Conservation (phyloP, 163 green algal species). For the Chlorella variabilis region DNA sequence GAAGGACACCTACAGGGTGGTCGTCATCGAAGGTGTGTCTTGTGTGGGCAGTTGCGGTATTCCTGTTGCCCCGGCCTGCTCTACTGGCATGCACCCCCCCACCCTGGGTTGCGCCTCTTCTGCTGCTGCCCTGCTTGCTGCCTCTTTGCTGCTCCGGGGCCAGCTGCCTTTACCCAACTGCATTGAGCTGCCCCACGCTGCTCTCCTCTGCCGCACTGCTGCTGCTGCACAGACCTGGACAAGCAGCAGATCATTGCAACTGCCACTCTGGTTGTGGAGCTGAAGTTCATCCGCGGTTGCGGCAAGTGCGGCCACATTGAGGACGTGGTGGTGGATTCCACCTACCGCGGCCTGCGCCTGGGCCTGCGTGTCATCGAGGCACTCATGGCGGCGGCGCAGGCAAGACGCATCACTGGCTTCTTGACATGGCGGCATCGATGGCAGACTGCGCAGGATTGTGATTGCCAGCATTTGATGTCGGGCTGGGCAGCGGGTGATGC, state of each 20-base stretch:
- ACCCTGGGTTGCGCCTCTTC: neutral
- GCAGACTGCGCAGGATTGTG: too few relatives aligned
- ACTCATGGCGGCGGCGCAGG: constrained; percentile 47
- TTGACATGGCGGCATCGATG: neutral
- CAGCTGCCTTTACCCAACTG: too few relatives aligned
- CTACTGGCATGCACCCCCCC: too few relatives aligned
- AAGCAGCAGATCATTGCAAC: constrained; percentile 73
- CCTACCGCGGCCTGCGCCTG: constrained; percentile 74
- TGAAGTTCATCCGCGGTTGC: constrained; percentile 88
- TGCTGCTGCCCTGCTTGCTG: neutral
- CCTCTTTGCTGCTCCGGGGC: too few relatives aligned
- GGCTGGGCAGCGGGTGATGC: neutral
- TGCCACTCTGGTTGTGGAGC: constrained; percentile 82
- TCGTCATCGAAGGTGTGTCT: constrained; percentile 71
- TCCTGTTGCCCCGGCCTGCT: too few relatives aligned
- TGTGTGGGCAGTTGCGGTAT: too few relatives aligned
- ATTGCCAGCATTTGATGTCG: too few relatives aligned
- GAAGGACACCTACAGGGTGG: constrained; percentile 59
- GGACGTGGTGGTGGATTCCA: constrained; percentile 90
- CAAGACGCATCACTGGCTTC: neutral
- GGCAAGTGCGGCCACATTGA: constrained; percentile 92
- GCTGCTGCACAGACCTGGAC: constrained; percentile 71
- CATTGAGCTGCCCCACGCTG: too few relatives aligned
- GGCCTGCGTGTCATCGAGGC: constrained; percentile 55
- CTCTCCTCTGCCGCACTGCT: neutral